phyloP scores from a whole-genome alignment of 768 basidiomycete genomes.

The Obba rivulosa region DNA sequence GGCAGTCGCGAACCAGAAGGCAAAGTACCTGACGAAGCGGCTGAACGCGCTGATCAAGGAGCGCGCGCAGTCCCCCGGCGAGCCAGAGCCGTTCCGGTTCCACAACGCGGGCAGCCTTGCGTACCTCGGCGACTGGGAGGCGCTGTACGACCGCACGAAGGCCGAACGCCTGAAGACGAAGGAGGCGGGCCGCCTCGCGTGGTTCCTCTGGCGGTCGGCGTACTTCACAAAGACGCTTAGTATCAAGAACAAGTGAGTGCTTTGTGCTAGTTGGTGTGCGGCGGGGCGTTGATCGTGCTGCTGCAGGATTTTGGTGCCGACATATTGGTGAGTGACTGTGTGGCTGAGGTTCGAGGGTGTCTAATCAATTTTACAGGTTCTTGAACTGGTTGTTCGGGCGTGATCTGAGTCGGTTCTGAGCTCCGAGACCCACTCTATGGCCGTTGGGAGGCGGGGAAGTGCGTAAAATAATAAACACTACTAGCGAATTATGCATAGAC shows the following conservation, averaged over 20 bases:
- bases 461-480: too few relatives aligned
- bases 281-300: conserved; percentile 2
- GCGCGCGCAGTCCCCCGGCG: background rate
- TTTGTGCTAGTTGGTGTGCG: background rate
- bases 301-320: conserved; percentile 55
- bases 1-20: conserved; percentile 74
- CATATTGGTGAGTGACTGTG: conserved; percentile 46
- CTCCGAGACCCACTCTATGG: too few relatives aligned
- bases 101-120: conserved; percentile 71
- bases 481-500: too few relatives aligned
- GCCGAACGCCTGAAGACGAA: conserved; percentile 40
- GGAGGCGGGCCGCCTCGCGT: conserved; percentile 64
- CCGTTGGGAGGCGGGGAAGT: too few relatives aligned
- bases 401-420: conserved; percentile 64
- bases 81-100: conserved; percentile 58
- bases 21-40: conserved; percentile 57
- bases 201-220: conserved; percentile 77
- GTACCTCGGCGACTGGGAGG: conserved; percentile 80
- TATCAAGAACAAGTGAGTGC: conserved; percentile 58
- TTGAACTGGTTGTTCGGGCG: conserved; percentile 77
- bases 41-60: conserved; percentile 51
- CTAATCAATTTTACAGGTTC: conserved; percentile 41
- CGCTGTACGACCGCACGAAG: conserved; percentile 65
- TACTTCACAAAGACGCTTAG: conserved; percentile 78
- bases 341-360: conserved; percentile 5